These are phyloP conservation scores for Paraurostyla sp. DNA, from an alignment of 73 alveolate genomes.

Conservation along the genomic window DNA sequence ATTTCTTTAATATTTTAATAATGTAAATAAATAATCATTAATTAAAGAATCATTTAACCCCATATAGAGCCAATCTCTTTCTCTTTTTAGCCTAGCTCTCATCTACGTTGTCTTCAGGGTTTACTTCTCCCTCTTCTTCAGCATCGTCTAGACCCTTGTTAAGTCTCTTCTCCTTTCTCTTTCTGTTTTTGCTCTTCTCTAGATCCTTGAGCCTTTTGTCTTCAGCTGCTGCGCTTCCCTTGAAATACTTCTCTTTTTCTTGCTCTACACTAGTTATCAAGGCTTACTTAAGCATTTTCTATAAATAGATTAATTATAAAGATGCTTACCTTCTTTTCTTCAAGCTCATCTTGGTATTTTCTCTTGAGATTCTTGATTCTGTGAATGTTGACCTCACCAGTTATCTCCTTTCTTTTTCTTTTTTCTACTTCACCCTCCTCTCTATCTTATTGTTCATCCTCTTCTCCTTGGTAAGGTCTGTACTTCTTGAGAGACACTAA, in stretches of 20 bases:
- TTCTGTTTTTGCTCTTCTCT: background rate
- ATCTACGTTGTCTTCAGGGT: background rate
- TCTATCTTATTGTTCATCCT: slow-evolving; percentile 39
- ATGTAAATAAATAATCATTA: background rate
- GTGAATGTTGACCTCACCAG: slow-evolving; percentile 1
- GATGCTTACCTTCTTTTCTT: slow-evolving; percentile 18
- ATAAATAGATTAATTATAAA: background rate
- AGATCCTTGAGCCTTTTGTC: background rate
- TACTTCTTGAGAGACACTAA: slow-evolving; percentile 93
- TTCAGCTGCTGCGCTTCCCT: background rate
- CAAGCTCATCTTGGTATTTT: slow-evolving; percentile 37
- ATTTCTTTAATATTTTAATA: background rate
- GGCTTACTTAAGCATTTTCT: slow-evolving; percentile 27
- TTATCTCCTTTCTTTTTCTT: background rate
- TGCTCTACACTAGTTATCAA: slow-evolving; percentile 29
- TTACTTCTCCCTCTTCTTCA: slow-evolving; percentile 34
- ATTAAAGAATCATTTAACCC: background rate
- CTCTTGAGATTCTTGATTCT: background rate
- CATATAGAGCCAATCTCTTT: slow-evolving; percentile 55
- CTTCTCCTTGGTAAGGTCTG: slow-evolving; percentile 83
- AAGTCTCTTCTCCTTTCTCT: background rate
- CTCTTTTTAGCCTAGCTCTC: slow-evolving; percentile 44
- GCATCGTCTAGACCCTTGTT: background rate
- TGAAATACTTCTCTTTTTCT: slow-evolving; percentile 53
- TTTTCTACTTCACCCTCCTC: slow-evolving; percentile 38